phyloP scores from a whole-genome alignment of 306 rosid genomes.

The Oxytropis ochrocephala region DNA sequence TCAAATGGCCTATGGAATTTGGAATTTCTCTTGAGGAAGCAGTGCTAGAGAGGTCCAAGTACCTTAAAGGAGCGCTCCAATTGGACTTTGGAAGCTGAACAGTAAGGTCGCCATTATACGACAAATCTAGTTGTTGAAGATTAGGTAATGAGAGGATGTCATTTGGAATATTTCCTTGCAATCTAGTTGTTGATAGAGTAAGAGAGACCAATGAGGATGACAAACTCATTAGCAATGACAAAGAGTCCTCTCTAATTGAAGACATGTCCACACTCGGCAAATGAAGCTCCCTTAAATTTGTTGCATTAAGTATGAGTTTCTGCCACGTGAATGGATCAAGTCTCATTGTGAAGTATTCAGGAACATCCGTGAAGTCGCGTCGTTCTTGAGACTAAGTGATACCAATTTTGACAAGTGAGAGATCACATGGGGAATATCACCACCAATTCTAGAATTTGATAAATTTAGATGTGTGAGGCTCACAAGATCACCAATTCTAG shows the following conservation, averaged over 20 bases:
- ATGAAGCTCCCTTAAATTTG: not conserved
- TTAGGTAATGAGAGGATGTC: not conserved
- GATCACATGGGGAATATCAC: conserved; percentile 12
- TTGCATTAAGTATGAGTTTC: not conserved
- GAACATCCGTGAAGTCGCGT: not conserved
- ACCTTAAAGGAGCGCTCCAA: too few relatives aligned
- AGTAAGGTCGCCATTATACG: accelerated
- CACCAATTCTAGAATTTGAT: accelerated
- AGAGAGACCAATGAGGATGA: conserved; percentile 24
- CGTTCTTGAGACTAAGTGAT: conserved; percentile 4
- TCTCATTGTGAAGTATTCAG: not conserved
- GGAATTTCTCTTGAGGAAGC: too few relatives aligned
- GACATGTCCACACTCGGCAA: not conserved
- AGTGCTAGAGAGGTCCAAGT: too few relatives aligned
- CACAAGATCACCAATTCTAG: not conserved
- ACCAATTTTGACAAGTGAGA: conserved; percentile 19
- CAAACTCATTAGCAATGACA: not conserved
- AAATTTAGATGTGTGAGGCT: conserved; percentile 4
- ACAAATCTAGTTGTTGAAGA: not conserved
- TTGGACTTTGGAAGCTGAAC: conserved; percentile 24
- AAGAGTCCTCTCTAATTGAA: not conserved
- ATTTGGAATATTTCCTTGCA: not conserved
- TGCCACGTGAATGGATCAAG: not conserved
- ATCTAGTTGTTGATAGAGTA: accelerated
- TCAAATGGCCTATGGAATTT: too few relatives aligned